These are phyloP conservation scores for Plectosphaerella sp. DNA, from an alignment of 2,329 filamentous ascomycete species.

Conservation along the genomic window DNA sequence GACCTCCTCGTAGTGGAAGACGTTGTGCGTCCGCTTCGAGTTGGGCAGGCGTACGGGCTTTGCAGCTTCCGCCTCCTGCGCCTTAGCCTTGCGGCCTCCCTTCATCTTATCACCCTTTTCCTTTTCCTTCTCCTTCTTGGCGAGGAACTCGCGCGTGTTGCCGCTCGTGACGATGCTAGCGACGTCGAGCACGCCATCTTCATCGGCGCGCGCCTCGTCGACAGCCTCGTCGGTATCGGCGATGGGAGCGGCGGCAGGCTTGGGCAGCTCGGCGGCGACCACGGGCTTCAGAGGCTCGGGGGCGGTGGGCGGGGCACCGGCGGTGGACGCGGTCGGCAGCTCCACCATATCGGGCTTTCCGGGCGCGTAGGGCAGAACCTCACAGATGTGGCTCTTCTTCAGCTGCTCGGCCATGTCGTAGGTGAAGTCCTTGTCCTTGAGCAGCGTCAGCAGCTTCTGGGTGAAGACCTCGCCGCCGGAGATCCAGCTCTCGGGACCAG, in stretches of 20 bases:
- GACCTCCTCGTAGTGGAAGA: slow-evolving; percentile 70
- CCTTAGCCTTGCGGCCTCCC: slow-evolving; percentile 45
- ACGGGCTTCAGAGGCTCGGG: slow-evolving; percentile 24
- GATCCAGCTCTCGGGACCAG: slow-evolving; percentile 39
- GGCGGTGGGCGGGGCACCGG: slow-evolving; percentile 23
- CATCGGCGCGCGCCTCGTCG: slow-evolving; percentile 29
- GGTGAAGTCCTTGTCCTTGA: slow-evolving; percentile 56
- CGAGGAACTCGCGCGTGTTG: slow-evolving; percentile 76
- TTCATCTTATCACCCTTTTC: slow-evolving; percentile 46
- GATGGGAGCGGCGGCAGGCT: slow-evolving; percentile 13
- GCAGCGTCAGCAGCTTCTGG: slow-evolving; percentile 61
- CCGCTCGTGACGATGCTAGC: slow-evolving; percentile 81
- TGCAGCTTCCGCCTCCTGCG: slow-evolving; percentile 48
- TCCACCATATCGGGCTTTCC: slow-evolving; percentile 42
- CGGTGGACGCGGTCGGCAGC: slow-evolving; percentile 31
- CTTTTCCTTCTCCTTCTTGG: slow-evolving; percentile 77
- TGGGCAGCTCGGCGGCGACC: slow-evolving; percentile 25
- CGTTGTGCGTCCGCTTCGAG: slow-evolving; percentile 62
- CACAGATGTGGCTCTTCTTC: slow-evolving; percentile 62
- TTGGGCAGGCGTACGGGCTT: slow-evolving; percentile 64
- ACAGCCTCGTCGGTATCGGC: slow-evolving; percentile 23
- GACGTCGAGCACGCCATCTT: slow-evolving; percentile 75
- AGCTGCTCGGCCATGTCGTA: slow-evolving; percentile 67
- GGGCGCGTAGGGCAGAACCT: slow-evolving; percentile 56
- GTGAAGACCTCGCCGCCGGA: slow-evolving; percentile 91